Conservation (phyloP, 2,329 filamentous ascomycete genomes). For the Fusarium verrucosum region DNA sequence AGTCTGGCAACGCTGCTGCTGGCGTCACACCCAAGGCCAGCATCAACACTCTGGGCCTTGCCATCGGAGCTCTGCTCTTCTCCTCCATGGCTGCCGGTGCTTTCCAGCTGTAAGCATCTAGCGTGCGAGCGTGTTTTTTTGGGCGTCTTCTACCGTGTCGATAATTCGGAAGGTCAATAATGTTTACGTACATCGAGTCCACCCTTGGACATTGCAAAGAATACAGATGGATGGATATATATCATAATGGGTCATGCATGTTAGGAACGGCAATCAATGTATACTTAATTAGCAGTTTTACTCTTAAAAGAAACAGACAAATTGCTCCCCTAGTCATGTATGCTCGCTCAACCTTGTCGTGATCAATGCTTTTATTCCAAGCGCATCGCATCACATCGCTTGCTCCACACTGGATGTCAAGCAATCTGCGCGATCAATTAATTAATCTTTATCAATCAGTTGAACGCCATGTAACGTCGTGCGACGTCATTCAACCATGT, state of each 20-base stretch:
- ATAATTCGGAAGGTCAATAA: conserved; percentile 23
- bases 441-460: neutral
- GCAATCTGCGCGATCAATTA: neutral
- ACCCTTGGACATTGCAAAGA: neutral
- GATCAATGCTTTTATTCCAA: neutral
- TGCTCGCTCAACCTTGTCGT: conserved; percentile 36
- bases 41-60: conserved; percentile 47
- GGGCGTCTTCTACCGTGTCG: conserved; percentile 5
- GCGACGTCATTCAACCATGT: neutral
- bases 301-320: neutral
- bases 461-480: neutral
- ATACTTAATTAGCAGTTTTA: conserved; percentile 17
- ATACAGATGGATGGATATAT: conserved; percentile 17
- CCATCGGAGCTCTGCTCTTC: conserved; percentile 51
- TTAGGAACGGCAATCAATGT: conserved; percentile 14
- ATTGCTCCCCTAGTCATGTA: neutral
- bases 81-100: conserved; percentile 45
- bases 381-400: neutral
- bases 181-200: conserved; percentile 11
- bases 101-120: conserved; percentile 38
- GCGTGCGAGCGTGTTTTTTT: neutral
- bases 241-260: conserved; percentile 25
- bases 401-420: neutral
- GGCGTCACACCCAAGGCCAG: conserved; percentile 36
- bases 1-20: conserved; percentile 36